Evolutionary conservation across 345 rosid genomes (phyloP), one percentile per base, ranked within the genome.

Genomic region (Diplotaxis tenuifolia): DNA sequence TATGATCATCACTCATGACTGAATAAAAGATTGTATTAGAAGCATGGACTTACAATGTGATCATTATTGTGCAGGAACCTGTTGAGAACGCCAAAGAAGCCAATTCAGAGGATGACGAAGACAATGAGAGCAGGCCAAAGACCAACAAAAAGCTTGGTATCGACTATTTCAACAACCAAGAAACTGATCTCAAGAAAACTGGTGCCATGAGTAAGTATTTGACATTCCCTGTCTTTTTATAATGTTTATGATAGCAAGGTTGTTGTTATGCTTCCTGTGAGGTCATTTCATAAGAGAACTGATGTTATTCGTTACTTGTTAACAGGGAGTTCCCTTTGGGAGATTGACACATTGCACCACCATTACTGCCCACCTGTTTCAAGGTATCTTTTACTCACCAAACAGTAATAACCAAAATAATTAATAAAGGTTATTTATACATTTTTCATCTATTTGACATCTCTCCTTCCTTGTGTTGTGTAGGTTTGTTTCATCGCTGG

Each of bases 311-410:
- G 8, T 34, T 19, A 57, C 56, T 67, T 68, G 42, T 68, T 67
- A 4, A 73, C 89, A 95, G 99, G 82, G 75, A 95, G 97, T 78
- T 95, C 99, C 7, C 89, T 95, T 3, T 95, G 96, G 97, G 99
- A 95, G 82, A 85, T 95, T 4, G 96, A 95, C 68, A 74, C 84
- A 21, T 86, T 95, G 49, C 90, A 90, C 12, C 92, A 88, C 81
- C 96, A 92, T 76, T 90, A 95, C 81, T 95, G 97, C 65, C 96
- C 97, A 6, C 89, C 96, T 9, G 96, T 92, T 77, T 95, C 99
- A 65, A 89, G 99, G 97, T 92, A 76, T 66, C n/a, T 9, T 21
- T 53, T 42, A 49, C 32, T 66, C 31, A 27, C 22, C 34, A n/a
- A 28, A 61, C 27, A 16, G 7, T 65, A 2, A 31, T 23, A 32